Conservation (phyloP, 139 green algal species). For the Edaphochlamys debaryana region DNA sequence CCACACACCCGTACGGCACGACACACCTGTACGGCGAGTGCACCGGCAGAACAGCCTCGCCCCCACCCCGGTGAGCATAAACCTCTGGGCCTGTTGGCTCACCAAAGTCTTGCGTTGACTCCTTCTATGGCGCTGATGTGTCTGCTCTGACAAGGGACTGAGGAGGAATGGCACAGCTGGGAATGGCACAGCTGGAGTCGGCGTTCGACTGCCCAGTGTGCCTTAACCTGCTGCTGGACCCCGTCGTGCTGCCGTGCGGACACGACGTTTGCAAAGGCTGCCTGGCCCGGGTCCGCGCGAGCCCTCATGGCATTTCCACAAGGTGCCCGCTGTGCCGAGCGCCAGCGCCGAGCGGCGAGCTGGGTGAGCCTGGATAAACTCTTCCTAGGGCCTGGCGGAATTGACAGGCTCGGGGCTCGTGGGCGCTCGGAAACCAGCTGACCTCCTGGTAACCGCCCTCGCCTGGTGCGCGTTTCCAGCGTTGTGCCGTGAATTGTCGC, state of each 20-base stretch:
- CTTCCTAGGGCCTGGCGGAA: neutral
- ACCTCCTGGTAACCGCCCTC: too few relatives aligned
- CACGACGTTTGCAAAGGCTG: conserved; percentile 7
- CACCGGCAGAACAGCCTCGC: too few relatives aligned
- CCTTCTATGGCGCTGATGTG: too few relatives aligned
- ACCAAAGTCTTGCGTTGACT: too few relatives aligned
- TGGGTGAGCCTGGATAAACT: neutral
- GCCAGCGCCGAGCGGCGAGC: neutral
- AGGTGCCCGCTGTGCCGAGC: conserved; percentile 13
- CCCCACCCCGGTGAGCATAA: too few relatives aligned
- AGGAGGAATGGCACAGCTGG: too few relatives aligned
- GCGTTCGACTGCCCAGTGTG: conserved; percentile 15
- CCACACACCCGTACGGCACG: too few relatives aligned
- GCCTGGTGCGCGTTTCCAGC: too few relatives aligned
- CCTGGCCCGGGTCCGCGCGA: neutral
- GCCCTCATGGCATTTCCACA: neutral
- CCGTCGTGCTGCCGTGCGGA: conserved; percentile 9
- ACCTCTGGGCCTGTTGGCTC: too few relatives aligned
- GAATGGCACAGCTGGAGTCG: neutral
- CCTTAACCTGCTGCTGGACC: conserved; percentile 8
- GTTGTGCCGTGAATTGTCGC: too few relatives aligned
- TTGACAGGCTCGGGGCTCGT: neutral
- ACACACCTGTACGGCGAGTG: too few relatives aligned
- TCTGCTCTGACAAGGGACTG: too few relatives aligned
- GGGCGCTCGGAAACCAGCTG: neutral